These are phyloP conservation scores for Clavaria fumosa DNA, from an alignment of 768 basidiomycete genomes.

Conservation along the genomic window DNA sequence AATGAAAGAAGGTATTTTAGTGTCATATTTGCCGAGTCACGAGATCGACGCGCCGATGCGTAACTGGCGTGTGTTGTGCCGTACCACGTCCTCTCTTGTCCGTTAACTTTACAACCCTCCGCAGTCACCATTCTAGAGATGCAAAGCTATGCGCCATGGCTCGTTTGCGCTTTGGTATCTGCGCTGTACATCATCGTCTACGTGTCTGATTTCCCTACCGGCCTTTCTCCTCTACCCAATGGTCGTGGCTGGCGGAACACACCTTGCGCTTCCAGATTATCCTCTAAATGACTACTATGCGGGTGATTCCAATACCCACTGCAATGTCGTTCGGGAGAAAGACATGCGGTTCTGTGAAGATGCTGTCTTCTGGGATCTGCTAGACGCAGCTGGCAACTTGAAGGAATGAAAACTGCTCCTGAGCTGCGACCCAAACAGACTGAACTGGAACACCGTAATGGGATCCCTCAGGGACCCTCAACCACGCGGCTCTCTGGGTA, in stretches of 20 bases:
- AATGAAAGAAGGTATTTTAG: constrained; percentile 5
- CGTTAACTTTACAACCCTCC: too few relatives aligned
- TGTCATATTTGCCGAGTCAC: constrained; percentile 34
- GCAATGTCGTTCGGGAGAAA: constrained; percentile 19
- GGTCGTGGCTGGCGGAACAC: constrained; percentile 25
- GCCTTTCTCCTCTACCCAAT: constrained; percentile 24
- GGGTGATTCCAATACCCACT: constrained; percentile 37
- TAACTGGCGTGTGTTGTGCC: too few relatives aligned
- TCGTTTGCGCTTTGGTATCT: too few relatives aligned
- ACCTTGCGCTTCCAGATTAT: constrained; percentile 27
- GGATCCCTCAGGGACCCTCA: constrained; percentile 47
- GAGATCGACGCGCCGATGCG: too few relatives aligned
- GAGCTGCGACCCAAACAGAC: constrained; percentile 39
- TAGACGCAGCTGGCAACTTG: constrained; percentile 23
- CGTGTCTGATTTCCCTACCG: neutral
- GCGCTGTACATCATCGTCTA: neutral
- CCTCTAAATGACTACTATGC: constrained; percentile 35
- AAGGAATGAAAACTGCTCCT: constrained; percentile 30
- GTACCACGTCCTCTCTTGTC: too few relatives aligned
- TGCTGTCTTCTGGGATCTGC: constrained; percentile 46
- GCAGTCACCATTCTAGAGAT: too few relatives aligned
- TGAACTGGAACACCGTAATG: constrained; percentile 65
- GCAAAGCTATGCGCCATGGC: too few relatives aligned
- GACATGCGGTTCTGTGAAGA: constrained; percentile 47
- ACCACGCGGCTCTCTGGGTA: constrained; percentile 55